phyloP scores from a whole-genome alignment of 2,329 filamentous ascomycete genomes.

The Fusarium sp. region DNA sequence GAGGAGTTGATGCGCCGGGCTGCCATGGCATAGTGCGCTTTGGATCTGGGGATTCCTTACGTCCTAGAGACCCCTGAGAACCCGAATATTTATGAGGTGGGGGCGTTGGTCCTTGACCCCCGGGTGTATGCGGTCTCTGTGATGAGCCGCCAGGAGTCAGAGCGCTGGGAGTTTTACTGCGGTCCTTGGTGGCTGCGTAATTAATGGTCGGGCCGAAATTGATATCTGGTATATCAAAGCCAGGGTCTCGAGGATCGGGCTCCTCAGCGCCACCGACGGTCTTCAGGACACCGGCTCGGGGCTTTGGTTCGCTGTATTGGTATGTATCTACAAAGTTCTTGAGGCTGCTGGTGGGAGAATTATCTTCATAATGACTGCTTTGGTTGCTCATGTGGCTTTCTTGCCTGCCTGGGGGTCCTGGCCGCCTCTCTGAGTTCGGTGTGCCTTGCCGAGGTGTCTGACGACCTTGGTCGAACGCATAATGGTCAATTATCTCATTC shows the following conservation, averaged over 20 bases:
- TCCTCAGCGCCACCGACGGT: conserved; percentile 70
- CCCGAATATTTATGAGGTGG: conserved; percentile 35
- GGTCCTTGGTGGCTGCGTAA: conserved; percentile 57
- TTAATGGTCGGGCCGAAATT: conserved; percentile 89
- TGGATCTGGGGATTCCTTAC: conserved; percentile 61
- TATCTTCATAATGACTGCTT: conserved; percentile 68
- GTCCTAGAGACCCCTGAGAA: conserved; percentile 49
- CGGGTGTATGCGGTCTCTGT: conserved; percentile 48
- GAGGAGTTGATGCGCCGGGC: conserved; percentile 67
- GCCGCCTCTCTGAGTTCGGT: conserved; percentile 34
- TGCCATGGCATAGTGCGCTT: conserved; percentile 82
- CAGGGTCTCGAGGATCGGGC: conserved; percentile 33
- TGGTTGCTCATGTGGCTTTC: conserved; percentile 43
- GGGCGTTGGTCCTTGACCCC: conserved; percentile 38
- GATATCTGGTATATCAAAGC: conserved; percentile 73
- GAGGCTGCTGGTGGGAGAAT: conserved; percentile 52
- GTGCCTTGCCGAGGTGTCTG: conserved; percentile 26
- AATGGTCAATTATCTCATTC: conserved; percentile 53
- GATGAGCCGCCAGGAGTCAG: conserved; percentile 12
- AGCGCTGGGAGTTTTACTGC: conserved; percentile 44
- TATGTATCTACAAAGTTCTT: conserved; percentile 39
- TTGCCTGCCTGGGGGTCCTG: conserved; percentile 40
- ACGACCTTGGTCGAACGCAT: conserved; percentile 45
- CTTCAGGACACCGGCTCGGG: conserved; percentile 81
- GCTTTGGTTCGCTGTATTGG: conserved; percentile 47